Base-by-base conservation (phyloP, 2,329 filamentous ascomycete species). In the Xylaria multiplex region DNA sequence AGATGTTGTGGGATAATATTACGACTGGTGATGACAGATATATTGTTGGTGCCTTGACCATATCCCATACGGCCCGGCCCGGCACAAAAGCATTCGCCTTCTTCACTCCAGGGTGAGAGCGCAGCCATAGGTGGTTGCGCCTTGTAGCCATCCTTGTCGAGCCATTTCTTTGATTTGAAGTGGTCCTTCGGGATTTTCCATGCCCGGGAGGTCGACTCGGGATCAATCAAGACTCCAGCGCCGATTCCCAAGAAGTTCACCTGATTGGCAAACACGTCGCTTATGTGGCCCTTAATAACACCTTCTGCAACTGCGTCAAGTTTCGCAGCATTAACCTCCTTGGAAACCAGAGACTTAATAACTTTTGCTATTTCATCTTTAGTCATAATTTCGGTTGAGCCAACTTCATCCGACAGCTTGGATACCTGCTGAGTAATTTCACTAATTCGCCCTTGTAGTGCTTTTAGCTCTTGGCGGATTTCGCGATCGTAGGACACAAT, bases 81-180 rank as follows among this genome's bases (percentile, higher is more conserved):
- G 4, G 90, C 89, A 77, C 95, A 98, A 91, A 93, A 98, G 78
- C 93, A 96, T 68, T 98, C 92, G 22, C 91, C 92, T 40, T 90
- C 85, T 55, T 97, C 92, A 9, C 89, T 82, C 93, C 94, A 97
- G 3, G 82, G 79, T 1, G 79, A 76, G 2, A 97, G 82, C 0
- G 91, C 93, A 0, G 83, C 77, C n/a, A 80, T 73, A 0, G 85
- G 83, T 1, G 83, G 79, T 73, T 71, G 71, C 52, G 58, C 59
- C 55, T 62, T 69, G 35, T 75, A 73, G 13, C 72, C 71, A 16
- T 71, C 61, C 11, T 46, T 76, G 60, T 74, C 66, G 48, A 66
- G 45, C 72, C 71, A 80, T 32, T 71, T 64, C 64, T 72, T 70
- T 37, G 71, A 74, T 54, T 71, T 70, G 54, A 71, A 66, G 11